Conservation (phyloP, 768 basidiomycete species). For the Boletus fagicola region DNA sequence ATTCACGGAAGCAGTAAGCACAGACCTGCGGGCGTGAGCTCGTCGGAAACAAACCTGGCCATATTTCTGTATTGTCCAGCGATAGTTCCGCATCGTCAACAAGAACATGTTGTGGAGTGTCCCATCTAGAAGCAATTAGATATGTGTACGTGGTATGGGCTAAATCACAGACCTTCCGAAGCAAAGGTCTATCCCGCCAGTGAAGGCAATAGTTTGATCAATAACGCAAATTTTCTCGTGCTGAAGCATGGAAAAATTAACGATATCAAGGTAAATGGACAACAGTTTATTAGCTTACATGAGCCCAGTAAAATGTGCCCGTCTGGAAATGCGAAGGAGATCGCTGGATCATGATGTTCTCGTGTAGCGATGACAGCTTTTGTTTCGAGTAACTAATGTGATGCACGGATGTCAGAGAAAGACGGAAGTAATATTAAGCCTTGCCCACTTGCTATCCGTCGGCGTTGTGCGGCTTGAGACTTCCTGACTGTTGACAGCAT, state of each 20-base stretch:
- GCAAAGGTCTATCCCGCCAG: constrained; percentile 95
- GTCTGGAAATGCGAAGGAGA: constrained; percentile 98
- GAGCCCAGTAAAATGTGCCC: constrained; percentile 98
- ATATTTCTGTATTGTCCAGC: constrained; percentile 65
- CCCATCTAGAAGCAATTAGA: constrained; percentile 61
- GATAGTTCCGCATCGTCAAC: constrained; percentile 76
- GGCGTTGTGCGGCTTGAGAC: constrained; percentile 95
- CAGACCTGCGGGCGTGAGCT: neutral
- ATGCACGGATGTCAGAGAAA: constrained; percentile 7
- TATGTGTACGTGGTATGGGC: neutral
- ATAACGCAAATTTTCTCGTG: constrained; percentile 98
- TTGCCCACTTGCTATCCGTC: constrained; percentile 81
- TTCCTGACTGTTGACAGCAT: constrained; percentile 63
- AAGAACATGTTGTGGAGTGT: constrained; percentile 90
- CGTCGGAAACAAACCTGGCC: constrained; percentile 63
- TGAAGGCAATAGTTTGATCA: constrained; percentile 95
- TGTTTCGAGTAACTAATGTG: constrained; percentile 81
- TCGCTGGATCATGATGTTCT: constrained; percentile 93
- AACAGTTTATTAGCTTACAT: constrained; percentile 51
- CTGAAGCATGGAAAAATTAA: constrained; percentile 37
- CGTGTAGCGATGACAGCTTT: constrained; percentile 71
- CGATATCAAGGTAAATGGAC: neutral
- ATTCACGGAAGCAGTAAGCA: constrained; percentile 1
- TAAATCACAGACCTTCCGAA: constrained; percentile 64
- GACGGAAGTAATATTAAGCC: neutral